Conservation (phyloP, 1,139 yeast species). For the Yamadazyma atlantica region DNA sequence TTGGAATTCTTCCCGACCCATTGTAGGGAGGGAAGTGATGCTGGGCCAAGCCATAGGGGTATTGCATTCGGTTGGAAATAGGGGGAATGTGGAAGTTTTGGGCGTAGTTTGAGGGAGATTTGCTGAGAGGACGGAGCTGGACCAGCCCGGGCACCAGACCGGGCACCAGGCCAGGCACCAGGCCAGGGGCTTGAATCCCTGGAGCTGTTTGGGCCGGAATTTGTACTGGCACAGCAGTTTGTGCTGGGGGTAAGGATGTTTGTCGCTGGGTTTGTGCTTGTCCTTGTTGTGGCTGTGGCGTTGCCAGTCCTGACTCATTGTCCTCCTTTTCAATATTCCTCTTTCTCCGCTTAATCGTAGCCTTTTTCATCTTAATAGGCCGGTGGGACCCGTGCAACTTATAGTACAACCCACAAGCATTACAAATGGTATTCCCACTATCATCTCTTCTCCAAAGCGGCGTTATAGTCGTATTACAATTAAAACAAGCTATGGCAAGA, state of each 20-base stretch:
- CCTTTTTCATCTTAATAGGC: conserved; percentile 72
- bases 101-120: too few species aligned
- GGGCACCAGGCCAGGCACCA: too few species aligned
- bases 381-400: conserved; percentile 76
- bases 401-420: conserved; percentile 84
- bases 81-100: neutral
- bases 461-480: conserved; percentile 81
- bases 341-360: conserved; percentile 72
- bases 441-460: conserved; percentile 88
- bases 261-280: too few species aligned
- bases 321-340: conserved; percentile 33
- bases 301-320: conserved; percentile 1
- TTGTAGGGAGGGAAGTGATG: conserved; percentile 37
- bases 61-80: conserved; percentile 6
- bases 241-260: too few species aligned
- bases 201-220: too few species aligned
- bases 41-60: conserved; percentile 15
- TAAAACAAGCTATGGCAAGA: conserved; percentile 72
- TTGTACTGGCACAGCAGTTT: too few species aligned
- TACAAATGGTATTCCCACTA: conserved; percentile 78
- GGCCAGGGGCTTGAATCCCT: neutral
- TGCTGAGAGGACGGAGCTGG: too few species aligned
- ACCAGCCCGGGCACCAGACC: too few species aligned
- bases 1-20: conserved; percentile 40
- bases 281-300: conserved; percentile 2